Percentiles rank a stretch among this genome's conserved stretches.
phyloP scores from a whole-genome alignment of 176 grass and related monocot genomes.

The Aegilops bicornis region DNA sequence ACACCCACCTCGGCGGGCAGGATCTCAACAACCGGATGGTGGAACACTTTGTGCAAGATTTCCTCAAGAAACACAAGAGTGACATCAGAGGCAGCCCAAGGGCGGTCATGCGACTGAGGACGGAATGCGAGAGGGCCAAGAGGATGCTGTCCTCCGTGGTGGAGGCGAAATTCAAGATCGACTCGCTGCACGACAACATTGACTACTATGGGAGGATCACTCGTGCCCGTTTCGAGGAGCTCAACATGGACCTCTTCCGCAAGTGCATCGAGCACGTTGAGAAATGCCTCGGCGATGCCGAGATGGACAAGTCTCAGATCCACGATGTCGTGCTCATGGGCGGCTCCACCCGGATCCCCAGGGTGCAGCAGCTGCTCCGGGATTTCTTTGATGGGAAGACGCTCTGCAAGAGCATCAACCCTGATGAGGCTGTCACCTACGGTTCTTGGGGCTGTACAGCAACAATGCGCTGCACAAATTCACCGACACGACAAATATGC shows the following conservation, averaged over 20 bases:
- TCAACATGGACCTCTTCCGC: neutral
- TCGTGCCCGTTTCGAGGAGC: neutral
- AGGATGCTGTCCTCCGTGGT: neutral
- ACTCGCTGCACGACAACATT: neutral
- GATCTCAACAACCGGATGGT: neutral
- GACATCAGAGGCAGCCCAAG: neutral
- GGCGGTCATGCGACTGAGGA: neutral
- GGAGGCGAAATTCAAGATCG: neutral
- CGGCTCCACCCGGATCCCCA: constrained; percentile 79
- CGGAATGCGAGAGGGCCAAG: neutral
- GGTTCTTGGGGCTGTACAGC: too few relatives aligned
- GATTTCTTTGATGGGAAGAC: constrained; percentile 47
- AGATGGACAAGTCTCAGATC: neutral
- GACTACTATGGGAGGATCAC: neutral
- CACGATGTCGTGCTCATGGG: constrained; percentile 75
- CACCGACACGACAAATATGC: too few relatives aligned
- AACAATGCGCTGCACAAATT: too few relatives aligned
- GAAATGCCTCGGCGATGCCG: neutral
- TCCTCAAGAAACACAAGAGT: neutral
- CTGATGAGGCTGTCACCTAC: constrained; percentile 53
- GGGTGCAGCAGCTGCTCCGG: constrained; percentile 80
- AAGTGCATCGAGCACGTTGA: neutral
- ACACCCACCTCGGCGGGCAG: neutral
- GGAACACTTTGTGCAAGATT: neutral
- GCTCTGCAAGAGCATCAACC: constrained; percentile 97